Evolutionary conservation across 306 rosid species (phyloP).

Genomic region (Prunus dulcis): DNA sequence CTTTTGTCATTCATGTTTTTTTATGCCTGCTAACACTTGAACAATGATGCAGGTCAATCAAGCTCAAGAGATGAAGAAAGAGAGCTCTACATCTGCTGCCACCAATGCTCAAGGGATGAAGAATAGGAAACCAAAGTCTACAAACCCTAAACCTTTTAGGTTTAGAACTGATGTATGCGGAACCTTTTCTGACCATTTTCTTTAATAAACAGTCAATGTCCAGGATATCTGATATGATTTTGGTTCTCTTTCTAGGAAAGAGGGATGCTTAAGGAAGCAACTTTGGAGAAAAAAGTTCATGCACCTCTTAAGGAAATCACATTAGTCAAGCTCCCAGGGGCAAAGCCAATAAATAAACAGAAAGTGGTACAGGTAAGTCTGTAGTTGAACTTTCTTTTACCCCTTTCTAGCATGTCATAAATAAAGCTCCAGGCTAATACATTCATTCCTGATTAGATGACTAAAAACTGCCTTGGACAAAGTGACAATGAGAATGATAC

Average conservation of each 20-base stretch:
- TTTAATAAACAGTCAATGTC: background rate
- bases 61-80: conserved; percentile 34
- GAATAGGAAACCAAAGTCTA: conserved; percentile 67
- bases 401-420: background rate
- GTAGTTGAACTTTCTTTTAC: background rate
- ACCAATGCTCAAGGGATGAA: conserved; percentile 52
- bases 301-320: conserved; percentile 50
- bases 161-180: conserved; percentile 85
- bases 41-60: conserved; percentile 34
- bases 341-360: conserved; percentile 34
- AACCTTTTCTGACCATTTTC: conserved; percentile 20
- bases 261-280: conserved; percentile 84
- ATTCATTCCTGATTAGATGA: conserved; percentile 31
- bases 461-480: conserved; percentile 26
- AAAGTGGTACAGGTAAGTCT: conserved; percentile 31
- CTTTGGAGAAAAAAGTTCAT: conserved; percentile 52
- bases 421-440: conserved; percentile 12
- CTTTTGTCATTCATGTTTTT: background rate
- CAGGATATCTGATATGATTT: conserved; percentile 14
- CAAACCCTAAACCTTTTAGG: conserved; percentile 93
- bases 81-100: conserved; percentile 36
- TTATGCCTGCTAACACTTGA: conserved; percentile 1
- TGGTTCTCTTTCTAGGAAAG: conserved; percentile 62
- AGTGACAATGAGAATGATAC: conserved; percentile 17
- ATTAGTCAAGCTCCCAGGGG: conserved; percentile 29